Base-by-base conservation (phyloP, 345 rosid genomes). In the Excoecaria cochinchinensis region DNA sequence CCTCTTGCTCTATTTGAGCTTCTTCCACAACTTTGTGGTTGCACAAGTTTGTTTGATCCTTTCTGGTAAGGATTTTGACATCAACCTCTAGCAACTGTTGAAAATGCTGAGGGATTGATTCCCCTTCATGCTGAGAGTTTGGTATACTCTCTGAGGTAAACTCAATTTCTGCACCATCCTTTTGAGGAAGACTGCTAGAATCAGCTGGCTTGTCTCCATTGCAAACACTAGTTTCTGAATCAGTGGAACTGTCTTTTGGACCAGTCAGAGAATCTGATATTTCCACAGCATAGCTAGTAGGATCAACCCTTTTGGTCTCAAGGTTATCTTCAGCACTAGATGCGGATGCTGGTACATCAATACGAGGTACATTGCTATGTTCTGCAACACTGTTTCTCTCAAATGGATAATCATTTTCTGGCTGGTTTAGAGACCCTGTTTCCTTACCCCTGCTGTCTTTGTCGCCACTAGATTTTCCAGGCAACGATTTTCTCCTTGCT, bases 271-370 rank as follows among this genome's bases (percentile, higher is more conserved):
- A 77, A 78, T 85, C 87, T 0, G 87, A 85, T n/a, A 80, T 62
- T 67, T 87, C 87, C 69, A 79, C 46, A 19, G 74, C 60, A 72
- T 75, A 85, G 78, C 89, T 86, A 55, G 90, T 84, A 24, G 90
- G 90, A 85, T 91, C 92, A 12, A 90, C 89, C 77, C 85, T 86
- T 82, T 90, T 90, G 68, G 91, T 90, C 66, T 87, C 91, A 63
- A 84, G 92, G 82, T 72, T 87, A 73, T 92, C 91, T 39, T 88
- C 92, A 19, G 89, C 74, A 71, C 89, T 87, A 62, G 86, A 84
- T 47, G 86, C 79, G 62, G 91, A 90, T 68, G 88, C 69, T 38
- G 83, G 84, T 24, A 82, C 78, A 69, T 64, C 89, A 61, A 63
- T 58, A 8, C 70, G 83, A 17, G 84, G 71, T 52, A 74, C 80